These are phyloP conservation scores for Rhodotorula kratochvilovae DNA, from an alignment of 768 basidiomycete species.

Conservation along the genomic window DNA sequence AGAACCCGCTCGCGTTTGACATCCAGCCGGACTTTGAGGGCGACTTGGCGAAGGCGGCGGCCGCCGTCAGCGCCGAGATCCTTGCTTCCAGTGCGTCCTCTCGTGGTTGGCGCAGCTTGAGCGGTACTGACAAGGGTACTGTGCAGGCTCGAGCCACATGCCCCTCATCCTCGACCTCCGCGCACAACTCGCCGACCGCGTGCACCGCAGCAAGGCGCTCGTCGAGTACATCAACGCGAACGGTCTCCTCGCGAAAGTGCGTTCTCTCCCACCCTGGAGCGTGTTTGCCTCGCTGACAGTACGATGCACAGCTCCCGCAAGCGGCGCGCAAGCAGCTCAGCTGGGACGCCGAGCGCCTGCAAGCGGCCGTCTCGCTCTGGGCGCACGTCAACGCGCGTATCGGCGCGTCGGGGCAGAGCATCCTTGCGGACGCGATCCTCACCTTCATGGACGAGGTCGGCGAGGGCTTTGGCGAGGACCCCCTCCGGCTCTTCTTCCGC, in stretches of 20 bases:
- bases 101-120: too few species aligned
- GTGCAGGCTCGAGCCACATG: constrained; percentile 60
- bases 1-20: constrained; percentile 50
- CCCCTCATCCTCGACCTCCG: constrained; percentile 74
- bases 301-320: constrained; percentile 66
- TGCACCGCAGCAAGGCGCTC: constrained; percentile 73
- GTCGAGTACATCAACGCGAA: constrained; percentile 86
- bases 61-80: constrained; percentile 47
- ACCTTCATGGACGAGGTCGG: constrained; percentile 62
- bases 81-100: constrained; percentile 68
- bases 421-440: constrained; percentile 64
- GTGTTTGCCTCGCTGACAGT: constrained; percentile 2
- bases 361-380: constrained; percentile 78
- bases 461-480: constrained; percentile 64
- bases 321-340: constrained; percentile 67
- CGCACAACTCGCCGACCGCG: constrained; percentile 68
- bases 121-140: too few species aligned
- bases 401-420: constrained; percentile 46
- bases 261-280: constrained; percentile 11
- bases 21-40: constrained; percentile 45
- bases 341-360: constrained; percentile 79
- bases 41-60: constrained; percentile 46
- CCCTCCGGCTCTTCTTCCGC: constrained; percentile 79
- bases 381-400: constrained; percentile 47
- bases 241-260: constrained; percentile 67